Conservation (phyloP, 1,284 basidiomycete genomes). For the Sanghuangporus weigelae region DNA sequence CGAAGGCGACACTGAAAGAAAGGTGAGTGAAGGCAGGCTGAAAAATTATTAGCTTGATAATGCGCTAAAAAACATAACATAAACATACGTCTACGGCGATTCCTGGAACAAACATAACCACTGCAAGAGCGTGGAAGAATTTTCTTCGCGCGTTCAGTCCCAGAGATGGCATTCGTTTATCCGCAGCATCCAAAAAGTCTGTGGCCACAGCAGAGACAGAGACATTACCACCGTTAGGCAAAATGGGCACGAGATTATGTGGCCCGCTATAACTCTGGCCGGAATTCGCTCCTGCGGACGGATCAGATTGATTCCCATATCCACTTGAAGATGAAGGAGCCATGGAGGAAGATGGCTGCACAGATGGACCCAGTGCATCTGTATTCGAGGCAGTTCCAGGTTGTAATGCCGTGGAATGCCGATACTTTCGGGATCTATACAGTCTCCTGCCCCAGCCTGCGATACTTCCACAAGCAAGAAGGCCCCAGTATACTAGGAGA, state of each 20-base stretch:
- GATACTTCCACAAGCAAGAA: constrained; percentile 77
- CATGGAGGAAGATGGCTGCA: neutral
- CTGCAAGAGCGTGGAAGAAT: constrained; percentile 94
- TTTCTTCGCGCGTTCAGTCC: constrained; percentile 94
- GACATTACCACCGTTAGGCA: constrained; percentile 47
- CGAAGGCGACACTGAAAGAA: constrained; percentile 90
- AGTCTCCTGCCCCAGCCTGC: constrained; percentile 92
- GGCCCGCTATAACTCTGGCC: constrained; percentile 33
- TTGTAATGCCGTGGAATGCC: constrained; percentile 22
- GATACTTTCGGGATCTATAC: constrained; percentile 65
- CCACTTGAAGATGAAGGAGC: constrained; percentile 1
- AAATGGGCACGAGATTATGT: constrained; percentile 42
- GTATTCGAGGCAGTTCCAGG: neutral
- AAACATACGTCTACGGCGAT: constrained; percentile 84
- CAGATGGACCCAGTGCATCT: neutral
- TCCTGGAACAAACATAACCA: constrained; percentile 94
- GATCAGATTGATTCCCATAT: neutral
- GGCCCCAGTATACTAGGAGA: constrained; percentile 83
- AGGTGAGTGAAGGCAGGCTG: constrained; percentile 96
- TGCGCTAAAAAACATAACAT: neutral
- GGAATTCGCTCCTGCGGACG: constrained; percentile 12
- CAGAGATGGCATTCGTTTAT: constrained; percentile 85
- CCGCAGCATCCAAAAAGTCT: constrained; percentile 80
- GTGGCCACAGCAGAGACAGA: constrained; percentile 65
- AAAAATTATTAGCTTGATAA: neutral